Evolutionary conservation across 345 rosid genomes (phyloP), one percentile per base, ranked within the genome.

Genomic region (Linum trigynum): DNA sequence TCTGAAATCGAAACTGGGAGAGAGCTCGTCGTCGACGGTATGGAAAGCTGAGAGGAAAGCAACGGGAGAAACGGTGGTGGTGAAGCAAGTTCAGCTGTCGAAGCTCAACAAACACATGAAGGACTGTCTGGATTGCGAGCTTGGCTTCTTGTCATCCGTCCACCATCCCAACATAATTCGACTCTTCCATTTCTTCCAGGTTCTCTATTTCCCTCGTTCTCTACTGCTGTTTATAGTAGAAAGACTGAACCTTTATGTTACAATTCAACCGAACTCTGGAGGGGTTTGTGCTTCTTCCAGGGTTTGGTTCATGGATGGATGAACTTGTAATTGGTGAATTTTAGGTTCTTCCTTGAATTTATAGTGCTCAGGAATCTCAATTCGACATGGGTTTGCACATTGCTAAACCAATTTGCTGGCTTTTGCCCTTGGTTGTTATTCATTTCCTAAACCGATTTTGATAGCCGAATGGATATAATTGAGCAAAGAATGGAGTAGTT

Each of bases 151-250:
- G 39, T 84, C 89, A 64, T 81, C 88, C 57, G 81, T 81, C 14
- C 59, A 76, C 57, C 87, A 88, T 65, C 85, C 85, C 15, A 85
- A 85, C 62, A 85, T 88, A 65, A 73, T 86, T 64, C 83, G 85
- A 51, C 95, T 84, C 40, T 71, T 77, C 61, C 32, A 74, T 1
- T 65, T 75, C 51, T 40, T 80, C 35, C 76, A 85, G 77, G 95
- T 87, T 62, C 48, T 57, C 48, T 57, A 37, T 36, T 59, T 35
- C 62, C 4, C 38, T 32, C 11, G 1, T 59, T 56, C 38, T 9
- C 4, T 17, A 6, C 11, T 7, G 42, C 17, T 38, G 23, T 14
- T 65, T 43, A 15, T 55, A 2, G 39, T 14, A 17, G 38, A 1
- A 9, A 48, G 9, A 9, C 14, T 9, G 32, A 23, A 23, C 32